Conservation (phyloP, 257 asterid species). For the Solanum appendiculatum region DNA sequence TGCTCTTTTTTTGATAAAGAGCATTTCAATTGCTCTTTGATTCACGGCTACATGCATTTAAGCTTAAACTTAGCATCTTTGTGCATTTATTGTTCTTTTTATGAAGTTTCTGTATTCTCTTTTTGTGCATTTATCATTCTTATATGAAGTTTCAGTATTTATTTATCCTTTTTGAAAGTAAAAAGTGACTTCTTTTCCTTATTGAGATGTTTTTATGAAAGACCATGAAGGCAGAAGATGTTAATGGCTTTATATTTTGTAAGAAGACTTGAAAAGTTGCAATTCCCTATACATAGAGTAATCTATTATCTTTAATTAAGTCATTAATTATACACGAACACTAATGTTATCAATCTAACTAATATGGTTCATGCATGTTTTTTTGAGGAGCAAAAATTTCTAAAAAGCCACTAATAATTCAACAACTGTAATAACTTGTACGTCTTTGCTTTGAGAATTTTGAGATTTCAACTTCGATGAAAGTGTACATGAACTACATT, state of each 20-base stretch:
- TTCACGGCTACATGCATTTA: neutral
- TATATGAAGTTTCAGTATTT: too few relatives aligned
- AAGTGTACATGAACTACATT: neutral
- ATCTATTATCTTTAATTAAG: too few relatives aligned
- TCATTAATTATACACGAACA: too few relatives aligned
- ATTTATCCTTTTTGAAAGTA: too few relatives aligned
- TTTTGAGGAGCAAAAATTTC: neutral
- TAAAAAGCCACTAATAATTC: neutral
- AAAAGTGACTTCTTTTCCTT: too few relatives aligned
- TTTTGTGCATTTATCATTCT: too few relatives aligned
- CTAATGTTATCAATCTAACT: neutral
- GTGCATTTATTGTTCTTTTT: neutral
- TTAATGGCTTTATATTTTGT: too few relatives aligned
- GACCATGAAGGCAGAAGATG: too few relatives aligned
- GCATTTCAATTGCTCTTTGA: neutral
- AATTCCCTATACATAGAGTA: too few relatives aligned
- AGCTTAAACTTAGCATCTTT: neutral
- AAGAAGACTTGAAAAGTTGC: too few relatives aligned
- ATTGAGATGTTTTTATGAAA: too few relatives aligned
- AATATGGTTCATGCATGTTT: neutral
- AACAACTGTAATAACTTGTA: neutral
- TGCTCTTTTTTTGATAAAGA: neutral
- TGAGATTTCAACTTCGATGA: neutral
- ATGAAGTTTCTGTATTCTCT: too few relatives aligned
- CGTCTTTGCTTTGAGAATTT: neutral